phyloP scores from a whole-genome alignment of 768 basidiomycete genomes.

The Calocybe cyanea region DNA sequence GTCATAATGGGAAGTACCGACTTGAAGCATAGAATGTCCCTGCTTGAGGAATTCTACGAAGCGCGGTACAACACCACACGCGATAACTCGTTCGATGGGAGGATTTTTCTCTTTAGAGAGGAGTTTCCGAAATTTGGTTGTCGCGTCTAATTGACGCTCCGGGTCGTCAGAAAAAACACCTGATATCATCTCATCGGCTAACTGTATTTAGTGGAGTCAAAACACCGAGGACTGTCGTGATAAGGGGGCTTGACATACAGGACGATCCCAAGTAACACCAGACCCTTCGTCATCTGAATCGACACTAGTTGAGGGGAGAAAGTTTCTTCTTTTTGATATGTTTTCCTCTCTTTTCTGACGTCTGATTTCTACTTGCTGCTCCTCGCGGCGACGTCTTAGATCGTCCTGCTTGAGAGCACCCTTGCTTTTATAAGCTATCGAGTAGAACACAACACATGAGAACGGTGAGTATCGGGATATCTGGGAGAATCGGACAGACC shows the following conservation, averaged over 20 bases:
- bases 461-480: slow-evolving; percentile 25
- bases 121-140: slow-evolving; percentile 97
- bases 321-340: slow-evolving; percentile 95
- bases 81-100: slow-evolving; percentile 97
- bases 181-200: slow-evolving; percentile 88
- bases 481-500: slow-evolving; percentile 39
- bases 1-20: slow-evolving; percentile 25
- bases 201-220: slow-evolving; percentile 34
- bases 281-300: slow-evolving; percentile 93
- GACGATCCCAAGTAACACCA: slow-evolving; percentile 69
- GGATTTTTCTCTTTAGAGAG: slow-evolving; percentile 99
- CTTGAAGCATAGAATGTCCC: slow-evolving; percentile 84
- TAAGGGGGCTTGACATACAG: slow-evolving; percentile 44
- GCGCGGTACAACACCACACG: slow-evolving; percentile 94
- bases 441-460: slow-evolving; percentile 40
- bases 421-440: slow-evolving; percentile 85
- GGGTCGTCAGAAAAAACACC: slow-evolving; percentile 91
- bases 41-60: slow-evolving; percentile 91
- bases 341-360: slow-evolving; percentile 98
- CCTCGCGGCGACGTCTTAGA: slow-evolving; percentile 93
- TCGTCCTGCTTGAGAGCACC: slow-evolving; percentile 88
- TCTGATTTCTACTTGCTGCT: slow-evolving; percentile 98
- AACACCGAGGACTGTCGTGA: slow-evolving; percentile 8
- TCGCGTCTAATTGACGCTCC: slow-evolving; percentile 92
- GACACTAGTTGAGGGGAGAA: slow-evolving; percentile 64